Conservation (phyloP, 2,329 filamentous ascomycete genomes). For the Clathrospora elynae region DNA sequence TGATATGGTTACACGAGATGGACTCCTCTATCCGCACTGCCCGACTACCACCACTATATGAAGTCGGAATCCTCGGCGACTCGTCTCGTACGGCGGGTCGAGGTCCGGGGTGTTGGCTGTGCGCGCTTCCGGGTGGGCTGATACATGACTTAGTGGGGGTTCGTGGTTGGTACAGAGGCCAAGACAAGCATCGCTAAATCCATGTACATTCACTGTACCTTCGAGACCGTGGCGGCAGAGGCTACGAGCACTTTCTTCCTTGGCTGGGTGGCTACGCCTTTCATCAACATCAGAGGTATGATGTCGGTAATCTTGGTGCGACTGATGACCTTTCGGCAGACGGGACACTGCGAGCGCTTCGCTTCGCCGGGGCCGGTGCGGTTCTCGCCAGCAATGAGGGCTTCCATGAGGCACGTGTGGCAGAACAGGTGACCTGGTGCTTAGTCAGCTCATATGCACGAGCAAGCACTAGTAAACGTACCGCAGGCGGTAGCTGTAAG, state of each 20-base stretch:
- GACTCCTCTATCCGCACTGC: background rate
- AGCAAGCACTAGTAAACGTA: conserved; percentile 42
- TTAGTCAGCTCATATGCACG: conserved; percentile 11
- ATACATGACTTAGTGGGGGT: conserved; percentile 5
- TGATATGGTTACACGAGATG: background rate
- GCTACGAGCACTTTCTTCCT: conserved; percentile 28
- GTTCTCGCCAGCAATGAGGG: conserved; percentile 62
- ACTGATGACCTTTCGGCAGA: conserved; percentile 53
- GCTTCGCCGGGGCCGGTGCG: conserved; percentile 52
- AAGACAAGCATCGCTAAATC: conserved; percentile 15
- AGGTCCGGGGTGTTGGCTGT: background rate
- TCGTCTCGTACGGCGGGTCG: background rate
- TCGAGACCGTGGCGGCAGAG: conserved; percentile 12
- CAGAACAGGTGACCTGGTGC: conserved; percentile 65
- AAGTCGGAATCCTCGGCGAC: background rate
- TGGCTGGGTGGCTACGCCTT: conserved; percentile 44
- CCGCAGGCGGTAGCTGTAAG: conserved; percentile 65
- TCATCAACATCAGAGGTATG: conserved; percentile 51
- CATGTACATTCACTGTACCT: conserved; percentile 28
- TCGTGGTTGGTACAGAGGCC: background rate
- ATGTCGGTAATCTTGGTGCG: conserved; percentile 49
- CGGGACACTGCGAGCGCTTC: conserved; percentile 54
- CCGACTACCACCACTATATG: background rate
- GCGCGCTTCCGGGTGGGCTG: conserved; percentile 1
- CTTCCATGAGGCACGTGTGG: conserved; percentile 65